Evolutionary conservation across 306 rosid genomes (phyloP), one percentile per base, ranked within the genome.

Genomic region (Sesbania bispinosa): DNA sequence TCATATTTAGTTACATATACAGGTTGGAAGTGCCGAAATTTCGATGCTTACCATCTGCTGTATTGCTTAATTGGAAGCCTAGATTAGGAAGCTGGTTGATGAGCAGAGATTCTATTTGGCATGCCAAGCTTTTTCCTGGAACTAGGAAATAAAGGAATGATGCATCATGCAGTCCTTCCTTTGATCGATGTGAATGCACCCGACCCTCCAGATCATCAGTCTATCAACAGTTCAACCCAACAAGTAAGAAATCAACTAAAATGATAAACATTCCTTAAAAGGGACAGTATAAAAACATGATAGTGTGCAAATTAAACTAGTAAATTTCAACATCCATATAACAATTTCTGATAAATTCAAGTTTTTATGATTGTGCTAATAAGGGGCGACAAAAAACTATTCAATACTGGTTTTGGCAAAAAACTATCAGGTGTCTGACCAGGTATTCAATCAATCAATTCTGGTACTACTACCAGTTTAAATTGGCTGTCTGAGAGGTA

Each of bases 31-130:
- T 87, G 79, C 98, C 98, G 1, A 94, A n/a, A 79, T 94, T 94
- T 67, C 97, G 38, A 69, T 89, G 98, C 61, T 86, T 91, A 62
- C n/a, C 99, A 67, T 94, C 97, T 7, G 90, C 93, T 45, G 80
- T 71, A 45, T 94, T 89, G 59, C 85, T 73, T 54, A 94, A 81
- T 30, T 74, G 88, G 51, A 87, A 94, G 57, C 91, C 98, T 6
- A 55, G 86, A 77, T 62, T 78, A 10, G 97, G 88, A 36, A 94
- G 96, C 73, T 88, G 97, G 70, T 91, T 94, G 80, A 94, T 91
- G 83, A 94, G 97, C 57, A 89, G 89, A 38, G 96, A 87, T 86
- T 94, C 96, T 16, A 94, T 77, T 77, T 94, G 88, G 85, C 96
- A 87, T 13, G 97, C 97, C 84, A 91, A 30, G 82, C 99, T 88